Conservation (phyloP, 108 stramenopile genomes). For the Nitzschia sp. region DNA sequence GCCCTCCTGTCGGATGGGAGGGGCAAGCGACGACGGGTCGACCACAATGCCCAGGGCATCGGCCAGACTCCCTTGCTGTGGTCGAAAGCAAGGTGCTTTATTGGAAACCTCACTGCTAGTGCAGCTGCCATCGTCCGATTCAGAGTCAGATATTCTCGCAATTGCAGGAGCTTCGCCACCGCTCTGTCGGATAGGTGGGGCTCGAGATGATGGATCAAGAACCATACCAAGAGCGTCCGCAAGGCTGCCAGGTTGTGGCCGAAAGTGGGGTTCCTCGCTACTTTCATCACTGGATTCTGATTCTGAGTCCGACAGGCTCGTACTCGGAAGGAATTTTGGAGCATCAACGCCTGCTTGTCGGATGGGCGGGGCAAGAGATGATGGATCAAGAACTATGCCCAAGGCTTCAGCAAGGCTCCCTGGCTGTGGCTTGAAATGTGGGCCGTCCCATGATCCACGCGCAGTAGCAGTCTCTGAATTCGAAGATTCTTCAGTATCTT, state of each 20-base stretch:
- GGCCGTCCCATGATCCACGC: not conserved
- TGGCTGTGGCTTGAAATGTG: not conserved
- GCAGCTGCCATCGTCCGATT: not conserved
- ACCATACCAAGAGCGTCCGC: conserved; percentile 1
- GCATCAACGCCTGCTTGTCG: not conserved
- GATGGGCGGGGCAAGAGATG: not conserved
- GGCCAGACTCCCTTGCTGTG: not conserved
- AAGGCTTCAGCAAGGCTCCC: not conserved
- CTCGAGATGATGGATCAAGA: not conserved
- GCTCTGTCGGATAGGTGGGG: not conserved
- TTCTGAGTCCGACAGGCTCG: not conserved
- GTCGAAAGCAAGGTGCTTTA: not conserved
- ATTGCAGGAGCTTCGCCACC: not conserved
- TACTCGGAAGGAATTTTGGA: not conserved
- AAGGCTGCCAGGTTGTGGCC: not conserved
- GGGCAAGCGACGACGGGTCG: not conserved
- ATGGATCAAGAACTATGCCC: not conserved
- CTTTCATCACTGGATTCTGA: not conserved
- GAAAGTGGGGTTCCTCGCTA: not conserved
- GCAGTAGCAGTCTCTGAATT: not conserved
- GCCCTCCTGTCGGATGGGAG: not conserved
- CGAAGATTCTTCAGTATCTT: not conserved
- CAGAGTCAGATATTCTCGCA: not conserved
- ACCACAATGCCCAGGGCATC: conserved; percentile 1
- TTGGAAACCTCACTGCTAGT: not conserved